Evolutionary conservation across 345 rosid genomes (phyloP).

Genomic region (Eucalyptus marginata): DNA sequence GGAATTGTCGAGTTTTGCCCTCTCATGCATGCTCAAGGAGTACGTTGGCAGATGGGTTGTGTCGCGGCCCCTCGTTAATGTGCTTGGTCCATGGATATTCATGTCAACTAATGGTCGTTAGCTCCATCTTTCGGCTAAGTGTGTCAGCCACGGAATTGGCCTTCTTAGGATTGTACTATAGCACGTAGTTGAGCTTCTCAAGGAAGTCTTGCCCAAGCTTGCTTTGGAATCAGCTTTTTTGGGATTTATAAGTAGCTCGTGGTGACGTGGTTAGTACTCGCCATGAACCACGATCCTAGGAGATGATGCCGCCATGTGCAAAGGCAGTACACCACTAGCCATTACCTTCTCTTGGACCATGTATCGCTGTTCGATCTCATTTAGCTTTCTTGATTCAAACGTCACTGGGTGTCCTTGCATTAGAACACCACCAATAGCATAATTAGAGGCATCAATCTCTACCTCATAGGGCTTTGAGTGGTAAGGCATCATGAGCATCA

Average conservation of each 20-base stretch:
- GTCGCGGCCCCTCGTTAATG: background rate
- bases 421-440: background rate
- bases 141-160: background rate
- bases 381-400: background rate
- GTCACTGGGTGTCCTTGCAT: rapidly evolving
- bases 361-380: rapidly evolving
- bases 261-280: background rate
- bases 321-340: background rate
- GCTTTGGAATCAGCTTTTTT: no score
- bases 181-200: background rate
- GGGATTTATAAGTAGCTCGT: no score
- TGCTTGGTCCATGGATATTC: background rate
- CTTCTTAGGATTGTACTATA: no score
- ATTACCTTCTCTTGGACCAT: background rate
- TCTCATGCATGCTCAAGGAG: background rate
- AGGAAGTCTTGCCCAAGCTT: background rate
- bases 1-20: background rate
- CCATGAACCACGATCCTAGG: rapidly evolving
- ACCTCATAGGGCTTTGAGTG: background rate
- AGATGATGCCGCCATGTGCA: background rate
- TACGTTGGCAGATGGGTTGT: background rate
- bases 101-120: rapidly evolving
- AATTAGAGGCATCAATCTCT: background rate
- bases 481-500: background rate
- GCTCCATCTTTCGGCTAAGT: background rate